Percentiles rank a stretch among this genome's conserved stretches.
phyloP scores from a whole-genome alignment of 2,329 filamentous ascomycete species.

The Botrytis galanthina region DNA sequence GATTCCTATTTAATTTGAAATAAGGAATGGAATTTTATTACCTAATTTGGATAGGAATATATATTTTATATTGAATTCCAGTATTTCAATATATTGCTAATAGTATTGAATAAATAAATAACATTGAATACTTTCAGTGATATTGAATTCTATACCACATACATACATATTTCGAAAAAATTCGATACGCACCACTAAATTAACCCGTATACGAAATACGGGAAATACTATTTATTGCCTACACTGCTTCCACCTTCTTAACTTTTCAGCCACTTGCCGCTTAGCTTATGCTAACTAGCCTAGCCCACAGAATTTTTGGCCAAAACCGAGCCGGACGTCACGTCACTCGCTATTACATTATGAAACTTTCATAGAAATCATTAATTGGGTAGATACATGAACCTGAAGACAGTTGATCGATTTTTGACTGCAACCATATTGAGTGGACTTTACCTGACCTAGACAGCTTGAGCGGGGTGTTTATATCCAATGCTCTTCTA shows the following conservation, averaged over 20 bases:
- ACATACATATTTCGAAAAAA: too few species aligned
- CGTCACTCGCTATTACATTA: not conserved
- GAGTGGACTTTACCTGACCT: not conserved
- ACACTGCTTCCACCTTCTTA: not conserved
- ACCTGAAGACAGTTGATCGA: not conserved
- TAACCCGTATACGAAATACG: too few species aligned
- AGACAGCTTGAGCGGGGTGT: not conserved
- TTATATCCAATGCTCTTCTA: not conserved
- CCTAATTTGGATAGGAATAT: too few species aligned
- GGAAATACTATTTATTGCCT: too few species aligned
- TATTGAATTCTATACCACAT: too few species aligned
- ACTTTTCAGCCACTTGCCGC: not conserved
- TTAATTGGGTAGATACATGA: not conserved
- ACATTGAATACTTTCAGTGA: too few species aligned
- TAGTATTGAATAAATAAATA: too few species aligned
- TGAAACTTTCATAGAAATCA: not conserved
- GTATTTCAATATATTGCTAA: too few species aligned
- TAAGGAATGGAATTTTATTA: too few species aligned
- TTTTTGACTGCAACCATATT: not conserved
- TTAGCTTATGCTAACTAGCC: not conserved
- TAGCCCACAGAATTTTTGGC: not conserved
- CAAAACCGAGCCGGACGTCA: not conserved
- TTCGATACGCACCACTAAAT: too few species aligned
- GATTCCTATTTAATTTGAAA: too few species aligned
- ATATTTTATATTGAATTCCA: too few species aligned